Conservation (phyloP, 352 stramenopile species). For the Pythium dissimile region DNA sequence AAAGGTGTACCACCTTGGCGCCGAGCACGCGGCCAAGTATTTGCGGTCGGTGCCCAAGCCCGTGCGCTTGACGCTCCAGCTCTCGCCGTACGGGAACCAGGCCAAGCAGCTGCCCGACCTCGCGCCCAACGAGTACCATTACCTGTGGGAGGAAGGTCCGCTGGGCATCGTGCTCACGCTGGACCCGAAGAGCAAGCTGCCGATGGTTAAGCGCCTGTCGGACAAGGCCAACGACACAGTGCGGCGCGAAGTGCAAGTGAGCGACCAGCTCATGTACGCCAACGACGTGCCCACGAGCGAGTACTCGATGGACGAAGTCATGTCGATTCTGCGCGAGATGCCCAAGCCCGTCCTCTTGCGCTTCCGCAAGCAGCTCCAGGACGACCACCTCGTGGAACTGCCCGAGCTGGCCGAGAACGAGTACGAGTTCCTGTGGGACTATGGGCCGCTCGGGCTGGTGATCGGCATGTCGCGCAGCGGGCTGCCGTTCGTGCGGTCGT, state of each 20-base stretch:
- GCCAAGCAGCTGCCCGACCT: slow-evolving; percentile 48
- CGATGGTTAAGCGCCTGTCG: slow-evolving; percentile 75
- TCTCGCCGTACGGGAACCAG: slow-evolving; percentile 50
- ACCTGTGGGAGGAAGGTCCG: slow-evolving; percentile 65
- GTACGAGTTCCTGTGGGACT: slow-evolving; percentile 86
- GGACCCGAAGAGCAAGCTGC: slow-evolving; percentile 62
- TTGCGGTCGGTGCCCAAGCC: slow-evolving; percentile 66
- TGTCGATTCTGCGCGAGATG: slow-evolving; percentile 70
- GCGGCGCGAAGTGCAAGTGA: slow-evolving; percentile 39
- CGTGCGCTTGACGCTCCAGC: slow-evolving; percentile 61
- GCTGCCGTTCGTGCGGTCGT: slow-evolving; percentile 72
- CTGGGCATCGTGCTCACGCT: slow-evolving; percentile 72
- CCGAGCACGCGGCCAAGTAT: slow-evolving; percentile 57
- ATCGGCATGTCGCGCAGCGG: slow-evolving; percentile 52
- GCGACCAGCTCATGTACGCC: slow-evolving; percentile 77
- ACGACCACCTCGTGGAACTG: slow-evolving; percentile 46
- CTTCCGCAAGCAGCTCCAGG: slow-evolving; percentile 55
- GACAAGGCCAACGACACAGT: slow-evolving; percentile 52
- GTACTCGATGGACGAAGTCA: slow-evolving; percentile 69
- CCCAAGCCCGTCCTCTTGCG: slow-evolving; percentile 77
- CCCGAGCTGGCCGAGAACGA: slow-evolving; percentile 56
- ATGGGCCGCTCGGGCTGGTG: slow-evolving; percentile 67
- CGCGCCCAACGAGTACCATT: slow-evolving; percentile 79
- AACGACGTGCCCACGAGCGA: slow-evolving; percentile 71
- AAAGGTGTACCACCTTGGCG: slow-evolving; percentile 71